phyloP scores from a whole-genome alignment of 306 rosid species.

The Hippophae tibetana region DNA sequence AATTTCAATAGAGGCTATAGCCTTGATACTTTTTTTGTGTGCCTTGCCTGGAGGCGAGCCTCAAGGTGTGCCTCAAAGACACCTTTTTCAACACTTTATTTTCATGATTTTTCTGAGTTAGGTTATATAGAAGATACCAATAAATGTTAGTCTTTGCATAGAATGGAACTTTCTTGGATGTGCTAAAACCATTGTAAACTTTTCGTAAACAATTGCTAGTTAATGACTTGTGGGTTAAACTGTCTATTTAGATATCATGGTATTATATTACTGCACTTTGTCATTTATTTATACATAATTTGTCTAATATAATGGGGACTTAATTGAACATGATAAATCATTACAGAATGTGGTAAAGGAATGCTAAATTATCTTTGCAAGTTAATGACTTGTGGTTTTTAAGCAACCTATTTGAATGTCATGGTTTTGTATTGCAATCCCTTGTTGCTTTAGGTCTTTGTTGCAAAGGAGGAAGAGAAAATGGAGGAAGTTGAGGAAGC shows the following conservation, averaged over 20 bases:
- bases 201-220: no score
- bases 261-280: no score
- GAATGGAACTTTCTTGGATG: neutral
- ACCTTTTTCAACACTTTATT: no score
- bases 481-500: constrained; percentile 6
- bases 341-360: no score
- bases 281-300: neutral
- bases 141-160: no score
- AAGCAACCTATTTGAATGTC: neutral
- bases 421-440: neutral
- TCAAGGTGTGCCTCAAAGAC: no score
- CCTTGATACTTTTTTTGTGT: no score
- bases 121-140: no score
- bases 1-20: no score
- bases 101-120: neutral
- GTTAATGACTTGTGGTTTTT: neutral
- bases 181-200: neutral
- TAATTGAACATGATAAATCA: neutral
- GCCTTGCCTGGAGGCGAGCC: no score
- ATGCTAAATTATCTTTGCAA: neutral
- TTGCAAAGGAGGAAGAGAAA: constrained; percentile 27
- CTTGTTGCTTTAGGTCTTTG: constrained; percentile 26
- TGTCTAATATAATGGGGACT: neutral
- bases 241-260: no score
- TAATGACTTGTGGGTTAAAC: no score